Evolutionary conservation across 257 asterid species (phyloP).

Genomic region (Handroanthus guayacan): DNA sequence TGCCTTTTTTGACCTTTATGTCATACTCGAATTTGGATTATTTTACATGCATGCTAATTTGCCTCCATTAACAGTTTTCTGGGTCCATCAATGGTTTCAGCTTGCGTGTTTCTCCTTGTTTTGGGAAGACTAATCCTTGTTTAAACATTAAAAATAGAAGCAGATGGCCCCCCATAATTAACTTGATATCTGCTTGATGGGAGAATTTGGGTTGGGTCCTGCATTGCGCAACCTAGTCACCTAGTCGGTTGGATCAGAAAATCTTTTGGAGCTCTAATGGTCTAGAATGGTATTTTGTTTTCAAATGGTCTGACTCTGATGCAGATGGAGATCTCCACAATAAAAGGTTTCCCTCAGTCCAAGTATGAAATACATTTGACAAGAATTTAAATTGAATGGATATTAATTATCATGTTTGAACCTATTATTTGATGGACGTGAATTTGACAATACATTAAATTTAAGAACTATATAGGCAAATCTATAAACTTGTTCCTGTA

Average conservation of each 20-base stretch:
- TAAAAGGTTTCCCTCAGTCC: no score
- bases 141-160: no score
- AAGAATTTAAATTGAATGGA: slow-evolving; percentile 3
- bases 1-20: no score
- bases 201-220: background rate
- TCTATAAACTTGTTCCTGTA: no score
- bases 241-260: background rate
- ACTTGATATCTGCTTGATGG: no score
- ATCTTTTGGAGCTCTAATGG: background rate
- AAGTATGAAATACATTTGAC: background rate
- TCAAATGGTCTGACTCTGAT: slow-evolving; percentile 14
- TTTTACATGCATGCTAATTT: no score
- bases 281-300: slow-evolving; percentile 4
- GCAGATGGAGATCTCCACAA: background rate
- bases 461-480: background rate
- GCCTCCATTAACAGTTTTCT: no score
- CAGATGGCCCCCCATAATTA: no score
- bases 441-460: background rate
- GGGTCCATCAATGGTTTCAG: no score
- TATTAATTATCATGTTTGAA: background rate
- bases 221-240: background rate
- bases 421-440: background rate
- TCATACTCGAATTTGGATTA: no score
- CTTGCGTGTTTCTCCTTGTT: no score
- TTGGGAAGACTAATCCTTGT: no score